Conservation (phyloP, 164 flowering plant species). For the Paratinospora sagittata region DNA sequence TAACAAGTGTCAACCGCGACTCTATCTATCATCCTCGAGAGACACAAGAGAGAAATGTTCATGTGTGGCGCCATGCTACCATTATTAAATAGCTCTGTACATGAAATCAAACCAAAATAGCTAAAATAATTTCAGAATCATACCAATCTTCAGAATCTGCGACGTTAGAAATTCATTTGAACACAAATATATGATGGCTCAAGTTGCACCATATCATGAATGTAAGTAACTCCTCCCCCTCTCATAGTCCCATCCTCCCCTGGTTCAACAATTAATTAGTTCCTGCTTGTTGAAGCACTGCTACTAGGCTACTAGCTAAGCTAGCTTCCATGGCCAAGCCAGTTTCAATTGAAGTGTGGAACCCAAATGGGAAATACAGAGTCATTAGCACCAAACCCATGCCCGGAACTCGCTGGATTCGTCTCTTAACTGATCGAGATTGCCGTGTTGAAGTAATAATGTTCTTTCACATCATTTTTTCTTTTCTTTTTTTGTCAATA, state of each 20-base stretch:
- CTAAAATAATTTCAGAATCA: neutral
- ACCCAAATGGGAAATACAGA: conserved; percentile 89
- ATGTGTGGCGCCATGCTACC: neutral
- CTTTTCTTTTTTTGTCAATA: too few species aligned
- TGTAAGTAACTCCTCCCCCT: neutral
- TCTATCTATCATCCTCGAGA: conserved; percentile 11
- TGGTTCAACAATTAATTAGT: neutral
- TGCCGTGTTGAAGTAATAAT: conserved; percentile 77
- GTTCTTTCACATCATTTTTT: neutral
- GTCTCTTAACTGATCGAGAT: conserved; percentile 72
- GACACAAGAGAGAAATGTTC: neutral
- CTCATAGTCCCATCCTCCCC: neutral
- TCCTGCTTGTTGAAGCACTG: neutral
- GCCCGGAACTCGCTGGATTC: conserved; percentile 98
- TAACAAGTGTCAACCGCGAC: conserved; percentile 5
- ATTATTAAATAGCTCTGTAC: neutral
- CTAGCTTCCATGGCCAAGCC: conserved; percentile 68
- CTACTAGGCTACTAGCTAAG: too few species aligned
- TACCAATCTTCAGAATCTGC: neutral
- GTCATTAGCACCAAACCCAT: conserved; percentile 90
- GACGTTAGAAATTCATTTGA: too few species aligned
- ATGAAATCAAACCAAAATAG: neutral
- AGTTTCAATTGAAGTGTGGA: conserved; percentile 78
- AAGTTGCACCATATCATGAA: neutral
- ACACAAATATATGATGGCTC: neutral